These are phyloP conservation scores for Singerocomus inundabilis DNA, from an alignment of 1,284 basidiomycete species.

Conservation along the genomic window DNA sequence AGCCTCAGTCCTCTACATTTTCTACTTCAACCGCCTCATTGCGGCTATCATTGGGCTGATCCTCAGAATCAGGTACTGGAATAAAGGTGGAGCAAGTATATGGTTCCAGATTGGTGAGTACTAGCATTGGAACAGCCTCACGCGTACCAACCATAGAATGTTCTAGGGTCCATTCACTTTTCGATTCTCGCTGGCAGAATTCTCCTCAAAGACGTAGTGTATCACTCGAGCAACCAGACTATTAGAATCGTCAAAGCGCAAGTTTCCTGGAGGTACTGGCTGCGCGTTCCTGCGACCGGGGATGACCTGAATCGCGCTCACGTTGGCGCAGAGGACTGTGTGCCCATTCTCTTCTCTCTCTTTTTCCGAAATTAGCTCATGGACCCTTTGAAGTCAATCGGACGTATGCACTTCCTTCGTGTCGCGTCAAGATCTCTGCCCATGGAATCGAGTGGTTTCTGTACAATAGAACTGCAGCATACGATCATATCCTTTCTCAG, in stretches of 20 bases:
- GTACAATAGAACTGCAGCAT: constrained; percentile 86
- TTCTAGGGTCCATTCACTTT: constrained; percentile 78
- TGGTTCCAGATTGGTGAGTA: constrained; percentile 76
- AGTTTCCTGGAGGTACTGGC: constrained; percentile 91
- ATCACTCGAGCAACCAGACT: constrained; percentile 89
- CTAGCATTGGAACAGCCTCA: not conserved
- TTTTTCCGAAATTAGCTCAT: constrained; percentile 4
- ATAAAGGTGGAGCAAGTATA: constrained; percentile 61
- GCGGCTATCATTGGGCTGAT: constrained; percentile 61
- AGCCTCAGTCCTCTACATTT: constrained; percentile 74
- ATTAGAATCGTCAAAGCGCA: constrained; percentile 80
- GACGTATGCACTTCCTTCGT: constrained; percentile 49
- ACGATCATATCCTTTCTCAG: constrained; percentile 79
- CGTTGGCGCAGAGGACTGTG: constrained; percentile 50
- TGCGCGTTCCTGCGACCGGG: constrained; percentile 65
- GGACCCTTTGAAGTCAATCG: constrained; percentile 33
- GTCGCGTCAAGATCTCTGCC: constrained; percentile 74
- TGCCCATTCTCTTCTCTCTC: constrained; percentile 17
- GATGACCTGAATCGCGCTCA: constrained; percentile 61
- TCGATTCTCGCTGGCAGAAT: constrained; percentile 86
- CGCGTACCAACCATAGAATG: constrained; percentile 1
- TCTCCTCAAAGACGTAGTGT: constrained; percentile 80
- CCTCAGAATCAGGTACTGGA: constrained; percentile 71
- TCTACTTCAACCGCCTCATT: constrained; percentile 87
- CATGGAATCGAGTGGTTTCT: constrained; percentile 90